A percentile compares a stretch with the other conserved stretches of the same genome.
These are phyloP conservation scores for Chrysosphaeria jannelii DNA, from an alignment of 2,329 filamentous ascomycete genomes.

Conservation along the genomic window DNA sequence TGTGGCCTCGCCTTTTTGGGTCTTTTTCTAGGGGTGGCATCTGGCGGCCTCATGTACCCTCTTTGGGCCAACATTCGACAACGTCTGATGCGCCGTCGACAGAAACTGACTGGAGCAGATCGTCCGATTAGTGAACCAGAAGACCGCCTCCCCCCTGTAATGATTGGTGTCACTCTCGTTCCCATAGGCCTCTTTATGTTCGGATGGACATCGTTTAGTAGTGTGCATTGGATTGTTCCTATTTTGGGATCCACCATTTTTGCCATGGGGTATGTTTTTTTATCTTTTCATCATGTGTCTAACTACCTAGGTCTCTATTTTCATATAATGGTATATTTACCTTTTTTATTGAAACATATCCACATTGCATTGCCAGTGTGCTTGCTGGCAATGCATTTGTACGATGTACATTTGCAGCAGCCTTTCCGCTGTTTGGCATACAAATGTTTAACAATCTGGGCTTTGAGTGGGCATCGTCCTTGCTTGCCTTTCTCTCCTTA, in stretches of 20 bases:
- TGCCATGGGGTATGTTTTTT: slow-evolving; percentile 35
- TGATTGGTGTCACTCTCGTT: slow-evolving; percentile 45
- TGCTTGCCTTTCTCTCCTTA: slow-evolving; percentile 29
- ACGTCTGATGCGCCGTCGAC: slow-evolving; percentile 22
- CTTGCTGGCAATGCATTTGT: slow-evolving; percentile 63
- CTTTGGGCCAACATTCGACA: slow-evolving; percentile 32
- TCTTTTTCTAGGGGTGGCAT: slow-evolving; percentile 34
- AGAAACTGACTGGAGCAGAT: slow-evolving; percentile 17
- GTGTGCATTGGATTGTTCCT: slow-evolving; percentile 46
- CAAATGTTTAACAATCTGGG: slow-evolving; percentile 43
- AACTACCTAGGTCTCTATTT: too few relatives aligned
- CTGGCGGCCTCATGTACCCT: slow-evolving; percentile 29
- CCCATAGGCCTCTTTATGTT: slow-evolving; percentile 69
- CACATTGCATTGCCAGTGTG: slow-evolving; percentile 42
- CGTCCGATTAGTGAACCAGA: slow-evolving; percentile 45
- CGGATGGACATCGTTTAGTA: slow-evolving; percentile 52
- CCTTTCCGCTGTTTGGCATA: slow-evolving; percentile 45
- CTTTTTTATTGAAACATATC: slow-evolving; percentile 59
- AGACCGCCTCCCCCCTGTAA: slow-evolving; percentile 49
- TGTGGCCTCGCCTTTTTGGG: slow-evolving; percentile 52
- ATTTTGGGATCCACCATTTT: slow-evolving; percentile 46
- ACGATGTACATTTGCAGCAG: slow-evolving; percentile 48
- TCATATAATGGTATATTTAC: slow-evolving; percentile 68
- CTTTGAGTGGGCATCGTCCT: slow-evolving; percentile 34
- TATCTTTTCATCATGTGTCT: too few relatives aligned